phyloP scores from a whole-genome alignment of 1,284 basidiomycete species.

The Ceratobasidium sp. region DNA sequence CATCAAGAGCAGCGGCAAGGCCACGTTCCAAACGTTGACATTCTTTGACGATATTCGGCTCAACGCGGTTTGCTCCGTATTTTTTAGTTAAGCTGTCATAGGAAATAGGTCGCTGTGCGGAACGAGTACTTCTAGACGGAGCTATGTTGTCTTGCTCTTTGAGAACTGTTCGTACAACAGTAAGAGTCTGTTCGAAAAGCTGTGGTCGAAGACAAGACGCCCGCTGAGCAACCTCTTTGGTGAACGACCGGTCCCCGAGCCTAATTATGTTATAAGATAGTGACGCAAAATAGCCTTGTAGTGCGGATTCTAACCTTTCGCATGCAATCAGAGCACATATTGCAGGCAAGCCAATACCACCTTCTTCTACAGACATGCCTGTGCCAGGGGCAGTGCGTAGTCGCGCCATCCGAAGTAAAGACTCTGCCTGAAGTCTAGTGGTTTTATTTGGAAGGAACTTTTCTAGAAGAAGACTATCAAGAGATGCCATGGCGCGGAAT shows the following conservation, averaged over 20 bases:
- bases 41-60: conserved; percentile 43
- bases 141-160: conserved; percentile 45
- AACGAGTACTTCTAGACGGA: conserved; percentile 39
- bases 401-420: conserved; percentile 42
- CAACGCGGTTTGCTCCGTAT: conserved; percentile 44
- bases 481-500: conserved; percentile 21
- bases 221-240: conserved; percentile 43
- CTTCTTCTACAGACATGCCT: conserved; percentile 44
- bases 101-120: conserved; percentile 41
- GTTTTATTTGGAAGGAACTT: conserved; percentile 45
- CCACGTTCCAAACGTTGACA: conserved; percentile 42
- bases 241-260: conserved; percentile 42
- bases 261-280: conserved; percentile 8
- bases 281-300: neutral
- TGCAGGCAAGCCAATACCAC: conserved; percentile 38
- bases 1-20: conserved; percentile 40
- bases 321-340: conserved; percentile 46
- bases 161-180: conserved; percentile 41
- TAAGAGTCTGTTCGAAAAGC: conserved; percentile 40
- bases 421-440: conserved; percentile 44
- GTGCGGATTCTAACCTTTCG: conserved; percentile 34
- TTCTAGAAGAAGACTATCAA: conserved; percentile 43
- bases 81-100: conserved; percentile 45
- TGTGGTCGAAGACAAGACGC: conserved; percentile 44
- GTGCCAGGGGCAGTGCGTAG: conserved; percentile 44